Percentiles rank a stretch among this genome's conserved stretches.
Conservation (phyloP, 345 rosid genomes). For the Toxicodendron radicans region DNA sequence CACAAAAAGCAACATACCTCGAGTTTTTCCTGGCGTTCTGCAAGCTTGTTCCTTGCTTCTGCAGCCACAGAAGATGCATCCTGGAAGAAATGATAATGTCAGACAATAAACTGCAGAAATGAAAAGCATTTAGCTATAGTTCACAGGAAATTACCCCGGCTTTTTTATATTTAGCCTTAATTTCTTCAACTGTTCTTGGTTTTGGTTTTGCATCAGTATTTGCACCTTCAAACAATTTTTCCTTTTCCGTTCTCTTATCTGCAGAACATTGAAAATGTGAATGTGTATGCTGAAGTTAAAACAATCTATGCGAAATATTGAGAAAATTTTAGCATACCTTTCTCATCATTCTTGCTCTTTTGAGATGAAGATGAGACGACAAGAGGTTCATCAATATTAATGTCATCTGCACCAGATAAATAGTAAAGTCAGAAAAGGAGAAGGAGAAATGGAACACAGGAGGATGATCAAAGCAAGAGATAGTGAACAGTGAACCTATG, state of each 20-base stretch:
- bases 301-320: not conserved
- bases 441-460: slow-evolving; percentile 5
- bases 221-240: slow-evolving; percentile 70
- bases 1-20: slow-evolving; percentile 42
- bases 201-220: slow-evolving; percentile 52
- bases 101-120: slow-evolving; percentile 17
- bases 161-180: slow-evolving; percentile 78
- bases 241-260: slow-evolving; percentile 57
- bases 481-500: slow-evolving; percentile 56
- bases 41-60: slow-evolving; percentile 74
- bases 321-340: slow-evolving; percentile 35
- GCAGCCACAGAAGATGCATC: slow-evolving; percentile 72
- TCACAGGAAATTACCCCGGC: slow-evolving; percentile 41
- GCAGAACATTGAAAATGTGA: slow-evolving; percentile 29
- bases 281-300: slow-evolving; percentile 8
- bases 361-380: slow-evolving; percentile 36
- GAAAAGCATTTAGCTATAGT: not conserved
- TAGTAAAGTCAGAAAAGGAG: slow-evolving; percentile 20
- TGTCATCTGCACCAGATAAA: slow-evolving; percentile 60
- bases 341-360: slow-evolving; percentile 40
- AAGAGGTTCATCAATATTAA: slow-evolving; percentile 61
- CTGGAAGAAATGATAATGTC: slow-evolving; percentile 38
- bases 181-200: slow-evolving; percentile 77
- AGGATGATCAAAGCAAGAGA: slow-evolving; percentile 22
- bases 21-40: slow-evolving; percentile 74